phyloP scores from a whole-genome alignment of 1,284 basidiomycete genomes.

The Rhizopogon parksii region DNA sequence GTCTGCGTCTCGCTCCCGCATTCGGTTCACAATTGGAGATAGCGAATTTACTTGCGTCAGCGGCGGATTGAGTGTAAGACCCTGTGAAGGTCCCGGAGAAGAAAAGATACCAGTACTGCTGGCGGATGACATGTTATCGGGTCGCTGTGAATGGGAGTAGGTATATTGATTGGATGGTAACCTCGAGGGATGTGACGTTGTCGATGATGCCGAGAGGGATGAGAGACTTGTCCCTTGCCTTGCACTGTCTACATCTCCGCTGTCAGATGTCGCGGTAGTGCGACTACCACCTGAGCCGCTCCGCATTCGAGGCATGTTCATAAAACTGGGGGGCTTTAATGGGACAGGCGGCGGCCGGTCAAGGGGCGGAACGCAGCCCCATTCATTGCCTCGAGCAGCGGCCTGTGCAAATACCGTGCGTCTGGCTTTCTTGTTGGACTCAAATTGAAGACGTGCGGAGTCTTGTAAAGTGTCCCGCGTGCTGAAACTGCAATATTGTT shows the following conservation, averaged over 20 bases:
- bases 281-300: conserved; percentile 77
- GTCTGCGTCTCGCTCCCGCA: conserved; percentile 74
- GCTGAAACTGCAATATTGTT: conserved; percentile 40
- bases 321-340: conserved; percentile 31
- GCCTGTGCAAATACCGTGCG: conserved; percentile 63
- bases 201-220: conserved; percentile 41
- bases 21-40: conserved; percentile 68
- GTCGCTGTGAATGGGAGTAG: conserved; percentile 35
- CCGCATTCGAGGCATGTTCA: conserved; percentile 47
- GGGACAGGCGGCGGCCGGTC: conserved; percentile 36
- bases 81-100: conserved; percentile 34
- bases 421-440: conserved; percentile 69
- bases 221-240: conserved; percentile 38
- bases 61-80: conserved; percentile 30
- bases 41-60: conserved; percentile 34
- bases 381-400: conserved; percentile 55
- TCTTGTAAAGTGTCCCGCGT: conserved; percentile 72
- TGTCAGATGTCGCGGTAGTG: conserved; percentile 68
- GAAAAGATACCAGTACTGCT: conserved; percentile 42
- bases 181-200: conserved; percentile 39
- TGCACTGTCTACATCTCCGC: conserved; percentile 51
- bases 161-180: conserved; percentile 46
- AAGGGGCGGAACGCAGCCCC: conserved; percentile 36
- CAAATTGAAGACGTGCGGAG: conserved; percentile 66
- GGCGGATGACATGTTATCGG: conserved; percentile 28